Evolutionary conservation across 1,139 yeast genomes (phyloP).

Genomic region (Pichia sp.): DNA sequence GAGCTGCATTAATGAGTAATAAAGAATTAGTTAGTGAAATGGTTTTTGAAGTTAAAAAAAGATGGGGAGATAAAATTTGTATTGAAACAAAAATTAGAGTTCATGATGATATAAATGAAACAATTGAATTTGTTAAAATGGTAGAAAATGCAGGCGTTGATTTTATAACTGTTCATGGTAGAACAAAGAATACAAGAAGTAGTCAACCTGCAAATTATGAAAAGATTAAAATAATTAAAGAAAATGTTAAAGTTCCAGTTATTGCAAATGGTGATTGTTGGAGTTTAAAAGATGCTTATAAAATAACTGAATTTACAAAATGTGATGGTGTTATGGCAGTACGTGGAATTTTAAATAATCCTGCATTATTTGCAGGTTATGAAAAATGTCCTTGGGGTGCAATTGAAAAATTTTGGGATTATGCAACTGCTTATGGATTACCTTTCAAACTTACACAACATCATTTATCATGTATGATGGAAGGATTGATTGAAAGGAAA

Average conservation of each 20-base stretch:
- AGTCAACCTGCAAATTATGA: conserved; percentile 77
- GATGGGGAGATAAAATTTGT: conserved; percentile 62
- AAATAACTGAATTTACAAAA: conserved; percentile 59
- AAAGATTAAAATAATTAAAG: conserved; percentile 65
- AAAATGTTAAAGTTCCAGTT: conserved; percentile 64
- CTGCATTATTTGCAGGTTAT: conserved; percentile 77
- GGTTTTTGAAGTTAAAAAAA: conserved; percentile 76
- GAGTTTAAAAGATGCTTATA: conserved; percentile 51
- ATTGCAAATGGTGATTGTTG: conserved; percentile 96
- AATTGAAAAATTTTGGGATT: conserved; percentile 75
- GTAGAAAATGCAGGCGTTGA: conserved; percentile 90
- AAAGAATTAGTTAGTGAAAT: conserved; percentile 75
- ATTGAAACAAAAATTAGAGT: conserved; percentile 90
- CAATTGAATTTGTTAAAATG: conserved; percentile 61
- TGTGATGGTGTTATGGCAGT: conserved; percentile 96
- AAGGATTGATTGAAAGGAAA: conserved; percentile 49
- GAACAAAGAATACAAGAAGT: conserved; percentile 79
- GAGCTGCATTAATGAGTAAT: conserved; percentile 87
- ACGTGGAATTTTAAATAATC: conserved; percentile 78
- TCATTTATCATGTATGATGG: conserved; percentile 81
- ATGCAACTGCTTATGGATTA: conserved; percentile 70
- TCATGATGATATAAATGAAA: conserved; percentile 66
- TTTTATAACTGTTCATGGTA: conserved; percentile 88
- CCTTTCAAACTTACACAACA: conserved; percentile 83
- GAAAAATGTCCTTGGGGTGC: conserved; percentile 83